These are phyloP conservation scores for Paraconiothyrium sp. DNA, from an alignment of 2,329 filamentous ascomycete species.

Conservation along the genomic window DNA sequence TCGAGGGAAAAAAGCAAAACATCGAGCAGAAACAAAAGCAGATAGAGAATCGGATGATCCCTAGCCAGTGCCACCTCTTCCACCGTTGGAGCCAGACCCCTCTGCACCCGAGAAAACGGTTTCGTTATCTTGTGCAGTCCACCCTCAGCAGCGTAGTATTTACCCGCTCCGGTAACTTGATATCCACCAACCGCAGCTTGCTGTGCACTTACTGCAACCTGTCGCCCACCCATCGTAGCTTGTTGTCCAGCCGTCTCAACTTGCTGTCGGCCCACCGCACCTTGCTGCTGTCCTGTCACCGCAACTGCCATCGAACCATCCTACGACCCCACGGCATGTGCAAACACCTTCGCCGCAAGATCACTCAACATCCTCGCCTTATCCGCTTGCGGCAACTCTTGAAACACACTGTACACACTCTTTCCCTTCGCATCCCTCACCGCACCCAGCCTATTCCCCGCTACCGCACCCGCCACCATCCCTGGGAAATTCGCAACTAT, in stretches of 20 bases:
- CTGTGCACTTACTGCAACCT: too few species aligned
- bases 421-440: conserved; percentile 91
- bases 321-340: conserved; percentile 69
- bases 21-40: too few species aligned
- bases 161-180: too few species aligned
- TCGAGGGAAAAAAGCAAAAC: neutral
- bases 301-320: neutral
- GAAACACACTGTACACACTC: conserved; percentile 92
- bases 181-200: too few species aligned
- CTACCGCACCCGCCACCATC: conserved; percentile 86
- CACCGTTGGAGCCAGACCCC: too few species aligned
- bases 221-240: neutral
- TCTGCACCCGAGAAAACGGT: neutral
- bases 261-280: neutral
- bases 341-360: conserved; percentile 86
- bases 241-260: neutral
- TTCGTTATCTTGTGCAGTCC: too few species aligned
- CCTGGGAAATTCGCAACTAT: conserved; percentile 94
- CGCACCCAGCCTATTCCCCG: conserved; percentile 89
- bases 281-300: neutral
- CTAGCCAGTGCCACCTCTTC: neutral
- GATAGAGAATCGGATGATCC: neutral
- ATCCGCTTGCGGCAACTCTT: conserved; percentile 85
- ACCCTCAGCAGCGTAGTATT: too few species aligned
- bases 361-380: conserved; percentile 83